Conservation (phyloP, 495 filamentous ascomycete species). For the Penicillium riverlandense region DNA sequence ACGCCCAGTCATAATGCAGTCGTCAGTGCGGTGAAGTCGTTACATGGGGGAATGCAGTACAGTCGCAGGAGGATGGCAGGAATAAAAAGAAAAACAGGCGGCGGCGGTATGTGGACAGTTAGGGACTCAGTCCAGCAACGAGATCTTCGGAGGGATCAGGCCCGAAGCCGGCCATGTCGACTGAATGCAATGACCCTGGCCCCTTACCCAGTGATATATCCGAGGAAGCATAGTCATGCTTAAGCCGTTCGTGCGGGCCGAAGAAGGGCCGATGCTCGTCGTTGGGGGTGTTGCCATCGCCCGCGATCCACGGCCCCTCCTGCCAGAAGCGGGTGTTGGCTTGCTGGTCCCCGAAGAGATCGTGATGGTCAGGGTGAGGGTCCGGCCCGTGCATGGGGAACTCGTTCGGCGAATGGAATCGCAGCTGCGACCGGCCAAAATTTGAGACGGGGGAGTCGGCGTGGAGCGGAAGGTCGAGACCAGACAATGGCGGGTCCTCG, state of each 20-base stretch:
- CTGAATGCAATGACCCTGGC: constrained; percentile 40
- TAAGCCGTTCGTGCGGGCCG: constrained; percentile 40
- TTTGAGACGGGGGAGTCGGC: constrained; percentile 42
- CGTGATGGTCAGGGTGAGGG: constrained; percentile 38
- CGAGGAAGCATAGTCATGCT: constrained; percentile 44
- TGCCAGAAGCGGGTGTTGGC: constrained; percentile 45
- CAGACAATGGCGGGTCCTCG: constrained; percentile 33
- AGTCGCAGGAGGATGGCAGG: constrained; percentile 23
- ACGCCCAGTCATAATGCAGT: constrained; percentile 45
- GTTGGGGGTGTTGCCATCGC: constrained; percentile 44
- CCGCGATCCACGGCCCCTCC: constrained; percentile 38
- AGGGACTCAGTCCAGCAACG: constrained; percentile 32
- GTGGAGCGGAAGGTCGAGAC: constrained; percentile 36
- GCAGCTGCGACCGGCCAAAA: constrained; percentile 42
- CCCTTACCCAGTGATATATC: constrained; percentile 41
- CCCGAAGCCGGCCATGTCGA: constrained; percentile 44
- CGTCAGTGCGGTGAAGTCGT: constrained; percentile 40
- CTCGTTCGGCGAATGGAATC: constrained; percentile 39
- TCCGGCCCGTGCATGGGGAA: constrained; percentile 36
- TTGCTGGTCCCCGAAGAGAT: constrained; percentile 43
- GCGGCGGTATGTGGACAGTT: constrained; percentile 5
- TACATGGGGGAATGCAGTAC: constrained; percentile 36
- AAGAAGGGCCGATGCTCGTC: constrained; percentile 43
- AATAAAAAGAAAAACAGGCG: constrained; percentile 7
- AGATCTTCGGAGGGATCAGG: constrained; percentile 36